These are phyloP conservation scores for Alloteropsis angusta DNA, from an alignment of 202 grass and related monocot genomes.

Conservation along the genomic window DNA sequence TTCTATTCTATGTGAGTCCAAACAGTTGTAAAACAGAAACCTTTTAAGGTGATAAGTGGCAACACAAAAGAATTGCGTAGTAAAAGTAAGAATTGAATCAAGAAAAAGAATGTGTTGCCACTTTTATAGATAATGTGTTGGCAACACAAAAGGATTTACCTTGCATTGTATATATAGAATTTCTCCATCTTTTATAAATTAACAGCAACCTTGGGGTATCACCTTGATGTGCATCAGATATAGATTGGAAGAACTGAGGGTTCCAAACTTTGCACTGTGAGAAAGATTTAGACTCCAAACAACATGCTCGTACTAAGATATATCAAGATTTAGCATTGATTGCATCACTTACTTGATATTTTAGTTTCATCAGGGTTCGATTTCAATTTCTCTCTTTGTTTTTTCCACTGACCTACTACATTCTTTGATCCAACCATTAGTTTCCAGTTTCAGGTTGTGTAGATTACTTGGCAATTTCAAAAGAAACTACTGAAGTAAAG, in stretches of 20 bases:
- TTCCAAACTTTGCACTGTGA: constrained; percentile 50
- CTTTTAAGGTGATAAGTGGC: no score
- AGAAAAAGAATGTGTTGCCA: not conserved
- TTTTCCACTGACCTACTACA: no score
- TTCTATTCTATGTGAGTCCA: no score
- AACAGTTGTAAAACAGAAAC: not conserved
- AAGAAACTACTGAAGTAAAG: no score
- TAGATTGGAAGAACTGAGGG: constrained; percentile 49
- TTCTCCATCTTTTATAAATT: constrained; percentile 89
- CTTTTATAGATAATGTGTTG: no score
- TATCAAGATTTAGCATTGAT: not conserved
- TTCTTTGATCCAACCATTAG: no score
- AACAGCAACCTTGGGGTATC: constrained; percentile 65
- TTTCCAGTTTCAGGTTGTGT: no score
- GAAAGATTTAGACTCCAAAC: constrained; percentile 17
- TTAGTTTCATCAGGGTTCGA: no score
- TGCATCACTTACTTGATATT: constrained; percentile 32
- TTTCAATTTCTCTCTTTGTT: no score
- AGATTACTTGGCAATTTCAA: no score
- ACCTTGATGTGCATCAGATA: constrained; percentile 75
- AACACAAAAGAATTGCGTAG: constrained; percentile 1
- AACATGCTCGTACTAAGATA: not conserved
- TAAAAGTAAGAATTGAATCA: not conserved
- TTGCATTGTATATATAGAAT: constrained; percentile 75
- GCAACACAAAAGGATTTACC: constrained; percentile 34